phyloP scores from a whole-genome alignment of 192 early-diverging fungal species.

The Umbelopsis vinacea region DNA sequence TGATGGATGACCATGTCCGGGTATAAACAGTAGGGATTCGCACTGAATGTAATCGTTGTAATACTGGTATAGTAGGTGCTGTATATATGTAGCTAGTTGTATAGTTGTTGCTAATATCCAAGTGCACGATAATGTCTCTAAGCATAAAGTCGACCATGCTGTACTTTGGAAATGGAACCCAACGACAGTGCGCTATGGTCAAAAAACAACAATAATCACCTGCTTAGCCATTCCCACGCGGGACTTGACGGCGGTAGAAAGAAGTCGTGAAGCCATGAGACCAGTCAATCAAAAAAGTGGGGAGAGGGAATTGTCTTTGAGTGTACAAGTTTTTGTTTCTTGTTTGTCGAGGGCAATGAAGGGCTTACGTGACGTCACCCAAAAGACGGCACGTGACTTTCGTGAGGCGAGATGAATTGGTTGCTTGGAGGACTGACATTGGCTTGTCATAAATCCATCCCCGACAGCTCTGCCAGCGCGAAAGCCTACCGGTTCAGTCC shows the following conservation, averaged over 20 bases:
- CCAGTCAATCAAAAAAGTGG: conserved; percentile 20
- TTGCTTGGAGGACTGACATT: not conserved
- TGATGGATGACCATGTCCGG: too few relatives aligned
- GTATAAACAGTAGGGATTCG: too few relatives aligned
- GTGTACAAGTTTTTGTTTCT: conserved; percentile 15
- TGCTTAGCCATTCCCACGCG: conserved; percentile 24
- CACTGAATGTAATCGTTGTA: too few relatives aligned
- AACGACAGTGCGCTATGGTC: not conserved
- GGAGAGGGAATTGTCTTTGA: conserved; percentile 12
- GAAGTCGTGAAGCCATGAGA: conserved; percentile 23
- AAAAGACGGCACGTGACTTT: not conserved
- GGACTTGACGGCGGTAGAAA: conserved; percentile 25
- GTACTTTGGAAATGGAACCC: not conserved
- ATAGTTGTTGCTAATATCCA: too few relatives aligned
- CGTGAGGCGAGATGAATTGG: not conserved
- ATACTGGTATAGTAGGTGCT: too few relatives aligned
- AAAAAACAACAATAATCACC: not conserved
- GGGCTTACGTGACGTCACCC: conserved; percentile 15
- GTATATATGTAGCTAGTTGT: too few relatives aligned
- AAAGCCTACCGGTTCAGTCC: too few relatives aligned
- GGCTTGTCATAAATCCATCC: conserved; percentile 2
- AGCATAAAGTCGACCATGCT: not conserved
- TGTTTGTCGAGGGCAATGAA: conserved; percentile 9
- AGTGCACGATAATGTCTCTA: too few relatives aligned
- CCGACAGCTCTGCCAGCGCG: not conserved